A percentile compares a stretch with the other conserved stretches of the same genome.
Evolutionary conservation across 805 yeast genomes (phyloP).

Genomic region (Candida sanyiensis): DNA sequence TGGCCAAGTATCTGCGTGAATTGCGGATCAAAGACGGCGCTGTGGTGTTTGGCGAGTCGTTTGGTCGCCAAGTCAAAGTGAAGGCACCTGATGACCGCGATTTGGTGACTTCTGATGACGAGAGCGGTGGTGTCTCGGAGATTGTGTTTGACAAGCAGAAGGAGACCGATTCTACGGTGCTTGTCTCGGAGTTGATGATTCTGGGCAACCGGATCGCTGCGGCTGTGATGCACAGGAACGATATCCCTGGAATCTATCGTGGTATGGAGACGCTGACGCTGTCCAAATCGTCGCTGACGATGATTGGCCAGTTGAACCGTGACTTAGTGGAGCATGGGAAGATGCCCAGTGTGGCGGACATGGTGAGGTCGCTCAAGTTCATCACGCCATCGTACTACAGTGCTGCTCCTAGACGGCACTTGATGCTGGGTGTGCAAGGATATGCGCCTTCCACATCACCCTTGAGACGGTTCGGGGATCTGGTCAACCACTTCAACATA

Average conservation of each 20-base stretch:
- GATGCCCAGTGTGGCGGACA: slow-evolving; percentile 33
- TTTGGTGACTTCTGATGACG: too few species aligned
- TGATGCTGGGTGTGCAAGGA: slow-evolving; percentile 52
- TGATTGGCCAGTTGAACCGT: slow-evolving; percentile 23
- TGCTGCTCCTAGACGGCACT: slow-evolving; percentile 43
- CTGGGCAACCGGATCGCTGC: slow-evolving; percentile 65
- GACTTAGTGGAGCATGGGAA: slow-evolving; percentile 15
- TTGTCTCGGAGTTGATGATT: slow-evolving; percentile 85
- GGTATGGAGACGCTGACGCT: slow-evolving; percentile 22
- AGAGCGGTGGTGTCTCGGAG: slow-evolving; percentile 11
- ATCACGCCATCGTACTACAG: slow-evolving; percentile 50
- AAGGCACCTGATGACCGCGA: neutral
- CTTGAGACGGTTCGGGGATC: slow-evolving; percentile 73
- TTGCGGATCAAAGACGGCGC: slow-evolving; percentile 35
- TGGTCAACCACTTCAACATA: slow-evolving; percentile 75
- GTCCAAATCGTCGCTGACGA: slow-evolving; percentile 23
- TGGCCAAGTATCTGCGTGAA: slow-evolving; percentile 27
- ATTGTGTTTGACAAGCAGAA: slow-evolving; percentile 22
- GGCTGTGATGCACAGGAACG: slow-evolving; percentile 34
- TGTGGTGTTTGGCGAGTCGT: slow-evolving; percentile 33
- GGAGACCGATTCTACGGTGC: slow-evolving; percentile 45
- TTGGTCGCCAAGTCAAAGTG: slow-evolving; percentile 22
- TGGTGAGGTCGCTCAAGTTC: slow-evolving; percentile 38
- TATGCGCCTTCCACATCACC: slow-evolving; percentile 88
- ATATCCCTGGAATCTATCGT: slow-evolving; percentile 48